Evolutionary conservation across 805 yeast species (phyloP), one percentile per base, ranked within the genome.

Genomic region (Candida cerambycidarum): DNA sequence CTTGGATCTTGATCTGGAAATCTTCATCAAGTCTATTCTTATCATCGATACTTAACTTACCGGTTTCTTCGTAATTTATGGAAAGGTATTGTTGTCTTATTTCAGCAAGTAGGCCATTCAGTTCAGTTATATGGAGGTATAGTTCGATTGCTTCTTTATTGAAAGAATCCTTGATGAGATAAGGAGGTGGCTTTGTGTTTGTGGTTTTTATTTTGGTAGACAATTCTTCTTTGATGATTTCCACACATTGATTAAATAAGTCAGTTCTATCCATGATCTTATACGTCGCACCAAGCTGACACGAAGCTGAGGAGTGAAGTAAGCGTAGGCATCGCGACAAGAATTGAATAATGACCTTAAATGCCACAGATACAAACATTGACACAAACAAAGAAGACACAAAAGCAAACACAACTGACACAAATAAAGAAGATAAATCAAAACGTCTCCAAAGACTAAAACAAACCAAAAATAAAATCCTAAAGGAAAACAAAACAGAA

Each of bases 11-110:
- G 17, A 72, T 52, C 43, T 78, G 71, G 32, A 79, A 67, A 44
- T 79, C 80, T 37, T 78, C 74, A 49, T 80, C 85, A 16, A 81
- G 69, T 28, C 71, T 68, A 46, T 79, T 78, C 51, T 79, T 76
- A 30, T 79, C 82, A 8, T 61, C 67, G 23, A 70, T 68, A 18
- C 72, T 52, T 57, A 78, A 64, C 5, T 50, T 51, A 2, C 19
- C 35, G n/a, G 42, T 24, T 41, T 46, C 44, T 13, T 52, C 59
- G 35, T 57, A 59, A 32, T 46, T 53, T 6, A 57, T 48, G 1
- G 63, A 45, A 14, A 62, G 51, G 42, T 63, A 63, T n/a, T 52
- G 51, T 13, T 54, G 50, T 44, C 59, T 58, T 21, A 61, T 52
- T 29, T 54, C 58, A 3, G 32, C 25, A n/a, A 59, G 50, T 45